Evolutionary conservation across 768 basidiomycete species (phyloP).

Genomic region (button mushroom (Agaricus bisporus)): DNA sequence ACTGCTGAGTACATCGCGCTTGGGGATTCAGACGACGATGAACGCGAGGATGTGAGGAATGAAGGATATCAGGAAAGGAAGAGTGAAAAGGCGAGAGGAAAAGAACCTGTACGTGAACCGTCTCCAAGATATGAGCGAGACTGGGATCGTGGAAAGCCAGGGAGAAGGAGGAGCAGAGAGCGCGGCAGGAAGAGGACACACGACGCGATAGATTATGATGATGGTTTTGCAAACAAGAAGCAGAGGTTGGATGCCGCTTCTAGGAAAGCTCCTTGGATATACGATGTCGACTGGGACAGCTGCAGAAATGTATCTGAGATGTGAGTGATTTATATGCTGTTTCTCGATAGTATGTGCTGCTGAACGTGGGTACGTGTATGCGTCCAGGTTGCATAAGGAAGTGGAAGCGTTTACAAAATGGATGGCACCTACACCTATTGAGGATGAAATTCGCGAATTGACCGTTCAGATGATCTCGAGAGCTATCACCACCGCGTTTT

Average conservation of each 20-base stretch:
- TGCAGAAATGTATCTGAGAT: slow-evolving; percentile 80
- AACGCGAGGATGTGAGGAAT: neutral
- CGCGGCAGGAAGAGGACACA: slow-evolving; percentile 15
- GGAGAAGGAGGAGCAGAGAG: slow-evolving; percentile 16
- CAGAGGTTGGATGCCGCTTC: slow-evolving; percentile 45
- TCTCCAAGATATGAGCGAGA: slow-evolving; percentile 23
- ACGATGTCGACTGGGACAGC: slow-evolving; percentile 60
- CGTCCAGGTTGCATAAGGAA: slow-evolving; percentile 73
- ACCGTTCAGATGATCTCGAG: slow-evolving; percentile 65
- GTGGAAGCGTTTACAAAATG: slow-evolving; percentile 80
- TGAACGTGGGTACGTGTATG: slow-evolving; percentile 9
- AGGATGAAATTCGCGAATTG: slow-evolving; percentile 79
- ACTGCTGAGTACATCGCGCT: slow-evolving; percentile 5
- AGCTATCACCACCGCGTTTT: slow-evolving; percentile 59
- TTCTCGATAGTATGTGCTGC: neutral
- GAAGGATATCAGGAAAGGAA: neutral
- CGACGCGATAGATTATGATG: slow-evolving; percentile 34
- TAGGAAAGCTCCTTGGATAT: slow-evolving; percentile 67
- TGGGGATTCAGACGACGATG: neutral
- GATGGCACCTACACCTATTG: slow-evolving; percentile 80
- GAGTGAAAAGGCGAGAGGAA: slow-evolving; percentile 11
- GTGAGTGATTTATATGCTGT: slow-evolving; percentile 38
- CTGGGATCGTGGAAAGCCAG: slow-evolving; percentile 31
- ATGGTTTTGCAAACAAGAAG: slow-evolving; percentile 48
- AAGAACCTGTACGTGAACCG: slow-evolving; percentile 6